Base-by-base conservation (phyloP, 2,329 filamentous ascomycete genomes). In the Colletotrichum sp. region DNA sequence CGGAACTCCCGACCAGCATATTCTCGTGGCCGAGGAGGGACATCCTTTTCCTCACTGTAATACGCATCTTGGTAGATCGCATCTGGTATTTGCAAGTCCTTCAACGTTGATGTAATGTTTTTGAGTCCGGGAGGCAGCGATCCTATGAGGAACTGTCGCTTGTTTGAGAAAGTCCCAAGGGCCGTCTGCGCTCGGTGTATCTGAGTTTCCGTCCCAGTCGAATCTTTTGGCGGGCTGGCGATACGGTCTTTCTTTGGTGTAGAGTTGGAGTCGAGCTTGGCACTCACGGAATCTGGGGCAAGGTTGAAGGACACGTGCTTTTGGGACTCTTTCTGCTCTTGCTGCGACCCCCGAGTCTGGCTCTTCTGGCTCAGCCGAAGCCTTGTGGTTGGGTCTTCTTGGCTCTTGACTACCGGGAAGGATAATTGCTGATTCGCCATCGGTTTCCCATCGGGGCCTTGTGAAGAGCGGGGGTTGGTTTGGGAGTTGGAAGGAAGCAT, bases 1-100 rank as follows among this genome's bases (percentile, higher is more conserved):
- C 91, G 93, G 80, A 97, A 98, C 78, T 97, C 94, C 77, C 92
- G 92, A 5, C 96, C 96, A 8, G 94, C 96, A 83, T 98, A 98
- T 82, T 98, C 95, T 67, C 95, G 89, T 36, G 89, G 83, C 67
- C 93, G 90, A 51, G 93, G 89, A 15, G 96, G 95, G 0, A 98
- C 93, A 82, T 98, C 97, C 65, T 87, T 88, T 75, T 97, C 95
- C 33, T 94, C 88, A 77, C 95, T 94, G 80, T 98, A 98, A 79
- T 93, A 96, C 1, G 96, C 93, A 80, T 95, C 92, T 81, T 95
- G 94, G 76, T 98, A 97, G 63, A 98, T 89, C 16, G 94, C 89
- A 72, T 92, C 87, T 1, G 94, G 93, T 11, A 92, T 83, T 15
- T 87, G 87, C 71, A 87, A 83, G n/a, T 86, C 81, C 77, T 87